Base-by-base conservation (phyloP, 1,284 basidiomycete genomes). In the Schizophyllum commune region DNA sequence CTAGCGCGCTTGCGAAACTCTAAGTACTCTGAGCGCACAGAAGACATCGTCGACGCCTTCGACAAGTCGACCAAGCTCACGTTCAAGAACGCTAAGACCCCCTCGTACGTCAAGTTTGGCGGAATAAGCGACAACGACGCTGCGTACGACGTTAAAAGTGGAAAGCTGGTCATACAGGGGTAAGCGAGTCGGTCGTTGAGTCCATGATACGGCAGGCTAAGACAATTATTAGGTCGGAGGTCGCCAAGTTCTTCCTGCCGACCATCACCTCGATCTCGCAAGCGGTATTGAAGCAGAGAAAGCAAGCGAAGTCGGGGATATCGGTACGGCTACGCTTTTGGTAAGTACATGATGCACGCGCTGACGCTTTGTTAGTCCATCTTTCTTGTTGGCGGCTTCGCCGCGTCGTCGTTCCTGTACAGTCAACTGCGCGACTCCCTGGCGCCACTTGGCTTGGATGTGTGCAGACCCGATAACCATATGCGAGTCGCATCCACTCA, bases 361-460 rank as follows among this genome's bases (percentile, higher is more conserved):
- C 17, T 58, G 20, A 55, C 21, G 62, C 61, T 52, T 62, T 64
- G 5, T 3, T 33, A 78, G 77, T 72, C 68, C 27, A 69, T 74
- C 33, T 68, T 74, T 60, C 66, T 77, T 4, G 73, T 77, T 5
- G 81, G 81, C 7, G 82, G 81, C 0, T 83, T 81, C 65, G 80
- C 78, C 9, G 79, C 80, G 19, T 55, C 53, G 27, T 13, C 53
- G 11, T 55, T 76, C 75, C 69, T 83, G 7, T 81, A 75, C 65
- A 63, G 68, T 0, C 68, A 69, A 52, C 73, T 83, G 0, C 72
- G 71, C 58, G 65, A 64, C 33, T 62, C 70, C 32, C 67, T 80
- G 17, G 67, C 69, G 3, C 51, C 65, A 6, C 60, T 68, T 0
- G 71, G 72, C 27, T 58, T 78, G 33, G 65, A 56, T 27, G 61